Evolutionary conservation across 2,329 filamentous ascomycete genomes (phyloP).

Genomic region (Mariannaea sp.): DNA sequence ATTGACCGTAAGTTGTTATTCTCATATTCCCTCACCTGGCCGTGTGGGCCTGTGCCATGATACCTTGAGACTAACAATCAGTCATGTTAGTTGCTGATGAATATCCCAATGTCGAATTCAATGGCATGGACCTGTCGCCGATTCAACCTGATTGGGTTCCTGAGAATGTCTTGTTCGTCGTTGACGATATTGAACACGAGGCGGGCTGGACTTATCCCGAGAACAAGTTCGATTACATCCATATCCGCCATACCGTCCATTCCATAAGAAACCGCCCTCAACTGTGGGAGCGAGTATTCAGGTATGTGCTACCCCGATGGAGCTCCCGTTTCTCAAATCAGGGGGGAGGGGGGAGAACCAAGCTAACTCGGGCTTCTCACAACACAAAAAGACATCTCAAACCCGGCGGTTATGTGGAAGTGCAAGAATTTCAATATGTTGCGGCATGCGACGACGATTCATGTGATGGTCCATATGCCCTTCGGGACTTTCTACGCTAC

Average conservation of each 20-base stretch:
- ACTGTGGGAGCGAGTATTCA: constrained; percentile 50
- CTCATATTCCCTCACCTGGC: no score
- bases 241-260: constrained; percentile 53
- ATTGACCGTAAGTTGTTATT: constrained; percentile 50
- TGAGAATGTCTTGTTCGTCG: constrained; percentile 55
- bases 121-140: constrained; percentile 56
- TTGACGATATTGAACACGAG: constrained; percentile 57
- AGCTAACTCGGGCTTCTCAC: background rate
- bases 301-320: constrained; percentile 46
- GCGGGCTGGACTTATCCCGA: constrained; percentile 55
- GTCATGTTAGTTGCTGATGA: constrained; percentile 50
- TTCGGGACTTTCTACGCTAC: constrained; percentile 52
- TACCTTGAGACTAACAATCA: constrained; percentile 18
- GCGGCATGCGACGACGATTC: constrained; percentile 52
- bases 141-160: constrained; percentile 58
- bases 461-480: constrained; percentile 50
- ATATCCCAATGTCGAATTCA: constrained; percentile 50
- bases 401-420: constrained; percentile 56
- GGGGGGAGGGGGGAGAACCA: no score
- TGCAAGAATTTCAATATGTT: constrained; percentile 52
- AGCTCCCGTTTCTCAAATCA: no score
- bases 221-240: constrained; percentile 54
- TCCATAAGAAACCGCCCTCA: constrained; percentile 49
- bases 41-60: no score
- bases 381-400: constrained; percentile 50